These are phyloP conservation scores for Bipolaris victoriae DNA, from an alignment of 2,329 filamentous ascomycete genomes.

Conservation along the genomic window DNA sequence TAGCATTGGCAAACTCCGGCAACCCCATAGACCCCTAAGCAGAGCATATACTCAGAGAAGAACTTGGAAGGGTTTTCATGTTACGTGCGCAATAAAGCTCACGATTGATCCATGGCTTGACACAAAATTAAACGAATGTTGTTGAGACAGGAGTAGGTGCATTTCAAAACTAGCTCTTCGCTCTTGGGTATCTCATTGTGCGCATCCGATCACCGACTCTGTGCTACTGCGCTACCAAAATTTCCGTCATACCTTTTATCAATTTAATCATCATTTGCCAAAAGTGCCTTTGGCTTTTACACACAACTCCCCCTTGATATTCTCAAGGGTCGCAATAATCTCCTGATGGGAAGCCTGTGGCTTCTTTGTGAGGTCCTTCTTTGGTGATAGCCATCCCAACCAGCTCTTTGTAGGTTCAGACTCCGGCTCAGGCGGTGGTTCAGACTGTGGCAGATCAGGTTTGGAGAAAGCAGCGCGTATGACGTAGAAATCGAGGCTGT, in stretches of 20 bases:
- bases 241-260: not conserved
- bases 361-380: conserved; percentile 56
- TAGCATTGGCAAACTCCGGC: too few relatives aligned
- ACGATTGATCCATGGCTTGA: not conserved
- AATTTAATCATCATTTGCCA: not conserved
- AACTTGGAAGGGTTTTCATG: too few relatives aligned
- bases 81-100: too few relatives aligned
- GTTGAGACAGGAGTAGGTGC: not conserved
- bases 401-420: conserved; percentile 37
- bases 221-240: not conserved
- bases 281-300: conserved; percentile 34
- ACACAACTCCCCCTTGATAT: conserved; percentile 60
- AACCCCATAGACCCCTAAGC: too few relatives aligned
- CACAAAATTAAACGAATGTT: not conserved
- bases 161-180: not conserved
- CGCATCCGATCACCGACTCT: not conserved
- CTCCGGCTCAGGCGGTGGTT: conserved; percentile 32
- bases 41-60: too few relatives aligned
- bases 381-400: conserved; percentile 38
- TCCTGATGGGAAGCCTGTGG: conserved; percentile 41
- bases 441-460: conserved; percentile 31
- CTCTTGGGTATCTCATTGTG: conserved; percentile 6
- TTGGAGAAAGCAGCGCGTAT: conserved; percentile 57
- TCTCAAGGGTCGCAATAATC: conserved; percentile 62
- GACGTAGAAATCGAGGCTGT: conserved; percentile 68